Conservation (phyloP, 768 basidiomycete genomes). For the Rhodotorula toruloides region DNA sequence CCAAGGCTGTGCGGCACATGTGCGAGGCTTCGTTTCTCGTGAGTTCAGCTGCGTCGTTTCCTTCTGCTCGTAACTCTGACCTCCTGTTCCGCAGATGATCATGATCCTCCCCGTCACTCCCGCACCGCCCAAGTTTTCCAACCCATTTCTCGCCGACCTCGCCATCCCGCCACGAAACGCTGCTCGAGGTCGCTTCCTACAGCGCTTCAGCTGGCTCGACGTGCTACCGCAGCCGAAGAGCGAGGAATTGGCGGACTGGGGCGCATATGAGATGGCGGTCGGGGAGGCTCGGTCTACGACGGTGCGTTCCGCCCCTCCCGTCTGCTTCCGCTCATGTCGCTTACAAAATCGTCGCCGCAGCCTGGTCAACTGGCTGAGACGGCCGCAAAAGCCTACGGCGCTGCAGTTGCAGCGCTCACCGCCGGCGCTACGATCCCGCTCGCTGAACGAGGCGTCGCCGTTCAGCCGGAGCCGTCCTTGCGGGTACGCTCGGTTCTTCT, state of each 20-base stretch:
- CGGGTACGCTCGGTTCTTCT: too few relatives aligned
- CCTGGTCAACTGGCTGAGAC: not conserved
- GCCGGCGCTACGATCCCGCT: not conserved
- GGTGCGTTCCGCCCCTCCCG: not conserved
- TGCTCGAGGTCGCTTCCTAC: slow-evolving; percentile 10
- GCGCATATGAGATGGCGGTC: slow-evolving; percentile 55
- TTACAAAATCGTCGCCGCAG: not conserved
- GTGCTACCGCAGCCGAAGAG: not conserved
- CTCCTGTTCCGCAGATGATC: too few relatives aligned
- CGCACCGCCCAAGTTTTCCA: not conserved
- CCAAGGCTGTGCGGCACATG: not conserved
- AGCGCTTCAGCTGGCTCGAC: slow-evolving; percentile 21
- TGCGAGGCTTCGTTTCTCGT: not conserved
- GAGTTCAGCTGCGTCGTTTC: not conserved
- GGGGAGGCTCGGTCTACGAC: too few relatives aligned
- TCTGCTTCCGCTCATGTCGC: not conserved
- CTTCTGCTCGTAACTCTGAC: too few relatives aligned
- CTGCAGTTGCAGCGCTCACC: not conserved
- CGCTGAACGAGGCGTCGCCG: not conserved
- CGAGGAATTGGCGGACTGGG: slow-evolving; percentile 78
- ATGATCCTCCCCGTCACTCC: not conserved
- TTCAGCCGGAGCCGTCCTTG: rapidly evolving
- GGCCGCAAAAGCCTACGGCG: not conserved
- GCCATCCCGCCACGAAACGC: not conserved
- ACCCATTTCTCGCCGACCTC: slow-evolving; percentile 23